Conservation (phyloP, 208 protist species). For the Acanthamoeba royreba region DNA sequence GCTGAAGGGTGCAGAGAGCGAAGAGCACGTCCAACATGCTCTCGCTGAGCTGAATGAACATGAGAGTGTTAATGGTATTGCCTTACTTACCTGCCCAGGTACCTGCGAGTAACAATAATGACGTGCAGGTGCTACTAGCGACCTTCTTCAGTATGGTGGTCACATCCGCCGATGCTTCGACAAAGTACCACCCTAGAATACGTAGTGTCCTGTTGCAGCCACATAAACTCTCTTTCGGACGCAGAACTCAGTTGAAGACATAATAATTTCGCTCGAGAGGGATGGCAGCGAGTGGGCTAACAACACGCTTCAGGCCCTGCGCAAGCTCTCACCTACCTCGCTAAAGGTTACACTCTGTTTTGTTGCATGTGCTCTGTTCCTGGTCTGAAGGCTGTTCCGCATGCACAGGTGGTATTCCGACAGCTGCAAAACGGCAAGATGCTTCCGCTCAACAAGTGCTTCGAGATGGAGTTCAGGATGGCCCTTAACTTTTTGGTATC, state of each 20-base stretch:
- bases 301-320: constrained; percentile 17
- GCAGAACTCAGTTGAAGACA: constrained; percentile 48
- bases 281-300: constrained; percentile 49
- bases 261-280: constrained; percentile 38
- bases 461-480: constrained; percentile 70
- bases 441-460: constrained; percentile 20
- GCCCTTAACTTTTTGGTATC: constrained; percentile 50
- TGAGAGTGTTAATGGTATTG: background rate
- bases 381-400: background rate
- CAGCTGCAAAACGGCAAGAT: constrained; percentile 48
- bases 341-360: constrained; percentile 53
- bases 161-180: background rate
- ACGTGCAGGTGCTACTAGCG: background rate
- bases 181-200: background rate
- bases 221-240: background rate
- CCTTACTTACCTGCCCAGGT: no score
- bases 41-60: background rate
- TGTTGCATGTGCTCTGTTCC: background rate
- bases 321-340: constrained; percentile 51
- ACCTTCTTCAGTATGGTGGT: background rate
- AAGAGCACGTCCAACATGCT: background rate
- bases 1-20: background rate
- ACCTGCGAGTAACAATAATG: no score
- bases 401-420: constrained; percentile 16
- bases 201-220: background rate